Evolutionary conservation across 2,329 filamentous ascomycete genomes (phyloP).

Genomic region (Daldinia eschscholtzii): DNA sequence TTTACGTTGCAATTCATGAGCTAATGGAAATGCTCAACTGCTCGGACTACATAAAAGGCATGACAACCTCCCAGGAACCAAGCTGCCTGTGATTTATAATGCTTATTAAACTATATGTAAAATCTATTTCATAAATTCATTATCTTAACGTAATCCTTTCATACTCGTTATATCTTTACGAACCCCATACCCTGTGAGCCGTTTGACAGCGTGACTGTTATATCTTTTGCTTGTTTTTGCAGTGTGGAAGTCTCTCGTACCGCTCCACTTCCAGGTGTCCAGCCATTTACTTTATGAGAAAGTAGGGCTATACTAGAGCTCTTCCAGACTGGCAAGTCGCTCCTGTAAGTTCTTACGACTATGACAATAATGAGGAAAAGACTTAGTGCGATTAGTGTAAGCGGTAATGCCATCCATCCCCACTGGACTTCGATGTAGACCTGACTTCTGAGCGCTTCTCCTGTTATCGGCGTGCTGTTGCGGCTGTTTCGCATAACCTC

Average conservation of each 20-base stretch:
- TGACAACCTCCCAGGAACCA: not conserved
- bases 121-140: not conserved
- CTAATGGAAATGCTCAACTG: not conserved
- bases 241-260: not conserved
- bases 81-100: not conserved
- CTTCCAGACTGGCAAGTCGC: constrained; percentile 7
- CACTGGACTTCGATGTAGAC: constrained; percentile 12
- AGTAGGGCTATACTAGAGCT: constrained; percentile 8
- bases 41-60: not conserved
- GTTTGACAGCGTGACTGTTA: not conserved
- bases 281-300: constrained; percentile 6
- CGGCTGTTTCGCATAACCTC: constrained; percentile 12
- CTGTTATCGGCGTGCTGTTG: constrained; percentile 6
- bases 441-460: not conserved
- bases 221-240: not conserved
- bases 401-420: constrained; percentile 6
- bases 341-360: not conserved
- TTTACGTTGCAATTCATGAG: not conserved
- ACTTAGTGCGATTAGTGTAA: constrained; percentile 4
- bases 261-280: not conserved
- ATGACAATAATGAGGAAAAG: constrained; percentile 6
- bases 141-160: not conserved
- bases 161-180: not conserved
- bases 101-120: not conserved
- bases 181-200: not conserved